Evolutionary conservation across 495 filamentous ascomycete genomes (phyloP).

Genomic region (Tuber melanosporum): DNA sequence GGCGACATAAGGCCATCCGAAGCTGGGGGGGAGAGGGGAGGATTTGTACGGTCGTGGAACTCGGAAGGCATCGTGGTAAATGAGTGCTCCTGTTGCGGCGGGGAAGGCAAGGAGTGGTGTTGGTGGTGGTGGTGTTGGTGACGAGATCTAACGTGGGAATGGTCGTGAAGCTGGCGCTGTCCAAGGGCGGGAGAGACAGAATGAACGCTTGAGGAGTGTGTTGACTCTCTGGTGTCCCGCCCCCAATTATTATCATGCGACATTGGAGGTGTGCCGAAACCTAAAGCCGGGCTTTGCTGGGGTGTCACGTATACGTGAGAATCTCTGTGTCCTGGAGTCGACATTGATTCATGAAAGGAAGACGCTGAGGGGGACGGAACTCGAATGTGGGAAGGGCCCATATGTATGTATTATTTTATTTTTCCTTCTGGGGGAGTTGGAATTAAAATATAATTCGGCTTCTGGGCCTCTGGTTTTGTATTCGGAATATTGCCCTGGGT

Average conservation of each 20-base stretch:
- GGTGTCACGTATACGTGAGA: slow-evolving; percentile 30
- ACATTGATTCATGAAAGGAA: slow-evolving; percentile 2
- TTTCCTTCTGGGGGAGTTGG: background rate
- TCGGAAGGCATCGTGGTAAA: slow-evolving; percentile 27
- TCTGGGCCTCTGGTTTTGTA: background rate
- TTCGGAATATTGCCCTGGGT: slow-evolving; percentile 30
- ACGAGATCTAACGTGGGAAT: background rate
- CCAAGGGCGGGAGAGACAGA: slow-evolving; percentile 34
- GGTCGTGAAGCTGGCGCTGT: slow-evolving; percentile 30
- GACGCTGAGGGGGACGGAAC: background rate
- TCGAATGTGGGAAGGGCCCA: background rate
- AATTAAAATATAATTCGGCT: background rate
- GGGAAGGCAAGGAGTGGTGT: slow-evolving; percentile 35
- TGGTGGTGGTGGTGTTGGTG: slow-evolving; percentile 21
- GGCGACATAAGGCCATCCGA: slow-evolving; percentile 41
- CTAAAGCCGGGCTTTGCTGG: slow-evolving; percentile 35
- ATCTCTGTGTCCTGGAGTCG: slow-evolving; percentile 27
- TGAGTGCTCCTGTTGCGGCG: slow-evolving; percentile 35
- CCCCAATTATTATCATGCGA: slow-evolving; percentile 34
- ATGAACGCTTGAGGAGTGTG: slow-evolving; percentile 24
- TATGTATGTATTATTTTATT: background rate
- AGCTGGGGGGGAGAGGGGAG: slow-evolving; percentile 38
- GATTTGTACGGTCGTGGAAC: slow-evolving; percentile 23
- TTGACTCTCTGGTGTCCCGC: slow-evolving; percentile 29
- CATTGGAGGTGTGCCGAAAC: slow-evolving; percentile 34